Evolutionary conservation across 164 flowering plant genomes (phyloP).

Genomic region (Kalanchoe fedtschenkoi): DNA sequence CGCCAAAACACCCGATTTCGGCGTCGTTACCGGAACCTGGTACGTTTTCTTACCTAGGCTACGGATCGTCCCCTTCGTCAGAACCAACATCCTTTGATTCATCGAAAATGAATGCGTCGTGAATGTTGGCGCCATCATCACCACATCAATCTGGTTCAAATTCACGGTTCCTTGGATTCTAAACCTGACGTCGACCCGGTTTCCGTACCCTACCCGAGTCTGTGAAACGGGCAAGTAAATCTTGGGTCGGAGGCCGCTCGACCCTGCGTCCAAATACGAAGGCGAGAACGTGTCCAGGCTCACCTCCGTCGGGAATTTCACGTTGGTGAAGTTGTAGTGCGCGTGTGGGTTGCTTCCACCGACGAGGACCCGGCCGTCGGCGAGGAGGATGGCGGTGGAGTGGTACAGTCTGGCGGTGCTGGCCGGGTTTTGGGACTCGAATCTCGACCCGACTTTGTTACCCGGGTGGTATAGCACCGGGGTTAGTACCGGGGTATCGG

Average conservation of each 20-base stretch:
- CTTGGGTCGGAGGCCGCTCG: background rate
- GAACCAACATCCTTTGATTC: slow-evolving; percentile 28
- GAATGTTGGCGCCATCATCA: slow-evolving; percentile 38
- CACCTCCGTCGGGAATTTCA: slow-evolving; percentile 24
- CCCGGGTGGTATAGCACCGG: slow-evolving; percentile 38
- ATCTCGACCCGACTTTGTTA: slow-evolving; percentile 8
- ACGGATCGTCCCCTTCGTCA: slow-evolving; percentile 9
- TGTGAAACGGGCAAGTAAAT: slow-evolving; percentile 18
- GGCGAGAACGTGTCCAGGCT: slow-evolving; percentile 35
- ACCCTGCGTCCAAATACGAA: slow-evolving; percentile 15
- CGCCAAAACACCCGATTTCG: slow-evolving; percentile 15
- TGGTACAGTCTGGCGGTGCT: slow-evolving; percentile 37
- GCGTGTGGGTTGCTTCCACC: slow-evolving; percentile 30
- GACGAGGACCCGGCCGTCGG: slow-evolving; percentile 26
- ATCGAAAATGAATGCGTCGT: slow-evolving; percentile 33
- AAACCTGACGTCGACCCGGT: slow-evolving; percentile 12
- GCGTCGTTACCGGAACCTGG: slow-evolving; percentile 10
- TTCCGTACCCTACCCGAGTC: slow-evolving; percentile 11
- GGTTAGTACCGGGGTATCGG: slow-evolving; percentile 23
- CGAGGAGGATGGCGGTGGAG: slow-evolving; percentile 22
- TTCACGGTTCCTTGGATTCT: background rate
- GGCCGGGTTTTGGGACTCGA: slow-evolving; percentile 17
- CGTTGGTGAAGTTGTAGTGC: slow-evolving; percentile 18
- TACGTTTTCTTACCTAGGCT: slow-evolving; percentile 10
- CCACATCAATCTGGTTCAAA: slow-evolving; percentile 13